Base-by-base conservation (phyloP, 768 basidiomycete genomes). In the Naganishia kalamii region DNA sequence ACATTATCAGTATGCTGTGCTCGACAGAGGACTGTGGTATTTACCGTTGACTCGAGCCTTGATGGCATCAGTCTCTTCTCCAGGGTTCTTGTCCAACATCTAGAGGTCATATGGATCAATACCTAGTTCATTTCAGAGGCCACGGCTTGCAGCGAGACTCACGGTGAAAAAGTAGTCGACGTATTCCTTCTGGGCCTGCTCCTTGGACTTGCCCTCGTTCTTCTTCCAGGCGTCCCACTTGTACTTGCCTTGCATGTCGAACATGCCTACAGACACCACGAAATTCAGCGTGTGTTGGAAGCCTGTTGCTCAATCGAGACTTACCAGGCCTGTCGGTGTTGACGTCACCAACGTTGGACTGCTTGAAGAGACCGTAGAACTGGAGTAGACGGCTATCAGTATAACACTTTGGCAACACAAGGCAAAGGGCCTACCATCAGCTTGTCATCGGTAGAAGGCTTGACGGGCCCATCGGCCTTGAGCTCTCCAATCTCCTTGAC, bases 321-420 rank as follows among this genome's bases (percentile, higher is more conserved):
- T 57, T 57, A 57, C 54, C 76, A 27, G 76, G 76, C 59, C 67
- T 27, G 77, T 73, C 0, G 59, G 80, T 85, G 75, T 83, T 87
- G 70, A 83, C 82, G 77, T 93, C 87, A 57, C 92, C 92, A 40
- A 85, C 74, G 7, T 82, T 90, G 48, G 84, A 91, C 83, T 94
- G 92, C 84, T 98, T 99, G 85, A 82, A 97, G 78, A 87, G 85
- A 70, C 83, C 83, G 83, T 98, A 99, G 83, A 96, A 96, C 93
- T 97, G 72, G 47, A 43, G 65, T 66, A 75, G 77, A 92, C 92
- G 71, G 80, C 81, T 70, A 97, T 88, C 81, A 89, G 83, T 62
- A 88, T 87, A 15, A 87, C 86, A 67, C 83, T 79, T n/a, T 19
- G 89, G 89, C 80, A 89, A 80, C 76, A 91, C 82, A 21, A 7